These are phyloP conservation scores for Carex kokanica DNA, from an alignment of 176 grass and related monocot genomes.

Conservation along the genomic window DNA sequence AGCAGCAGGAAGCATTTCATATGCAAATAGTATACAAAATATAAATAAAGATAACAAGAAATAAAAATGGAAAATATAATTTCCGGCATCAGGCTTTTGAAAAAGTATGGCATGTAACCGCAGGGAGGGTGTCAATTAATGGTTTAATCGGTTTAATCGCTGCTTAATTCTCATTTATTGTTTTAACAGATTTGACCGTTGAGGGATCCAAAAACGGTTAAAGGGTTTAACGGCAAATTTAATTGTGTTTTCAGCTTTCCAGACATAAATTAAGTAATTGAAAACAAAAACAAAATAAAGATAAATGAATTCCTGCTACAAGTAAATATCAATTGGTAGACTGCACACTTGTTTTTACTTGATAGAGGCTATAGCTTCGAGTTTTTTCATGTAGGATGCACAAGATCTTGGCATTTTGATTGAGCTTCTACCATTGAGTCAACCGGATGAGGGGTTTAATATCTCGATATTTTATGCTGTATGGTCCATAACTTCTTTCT, in stretches of 20 bases:
- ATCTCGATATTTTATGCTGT: conserved; percentile 88
- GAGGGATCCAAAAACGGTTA: not conserved
- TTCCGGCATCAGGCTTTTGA: not conserved
- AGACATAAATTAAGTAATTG: not conserved
- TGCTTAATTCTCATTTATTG: not conserved
- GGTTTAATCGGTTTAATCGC: not conserved
- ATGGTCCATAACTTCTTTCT: conserved; percentile 24
- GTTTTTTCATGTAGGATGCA: conserved; percentile 50
- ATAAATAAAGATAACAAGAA: not conserved
- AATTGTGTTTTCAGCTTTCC: not conserved
- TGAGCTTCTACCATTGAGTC: conserved; percentile 82
- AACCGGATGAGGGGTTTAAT: conserved; percentile 62
- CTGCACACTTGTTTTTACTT: not conserved
- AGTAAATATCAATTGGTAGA: not conserved
- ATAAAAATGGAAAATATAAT: not conserved
- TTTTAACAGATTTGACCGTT: not conserved
- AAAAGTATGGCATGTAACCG: not conserved
- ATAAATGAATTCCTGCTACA: not conserved
- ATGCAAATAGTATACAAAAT: not conserved
- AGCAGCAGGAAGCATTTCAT: not conserved
- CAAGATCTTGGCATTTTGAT: conserved; percentile 87
- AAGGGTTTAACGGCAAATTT: not conserved
- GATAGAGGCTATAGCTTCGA: not conserved
- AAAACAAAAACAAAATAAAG: not conserved
- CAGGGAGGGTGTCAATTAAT: not conserved